Percentiles rank a stretch among this genome's conserved stretches.
Conservation (phyloP, 1,139 yeast genomes). For the Yamadazyma mexicana region DNA sequence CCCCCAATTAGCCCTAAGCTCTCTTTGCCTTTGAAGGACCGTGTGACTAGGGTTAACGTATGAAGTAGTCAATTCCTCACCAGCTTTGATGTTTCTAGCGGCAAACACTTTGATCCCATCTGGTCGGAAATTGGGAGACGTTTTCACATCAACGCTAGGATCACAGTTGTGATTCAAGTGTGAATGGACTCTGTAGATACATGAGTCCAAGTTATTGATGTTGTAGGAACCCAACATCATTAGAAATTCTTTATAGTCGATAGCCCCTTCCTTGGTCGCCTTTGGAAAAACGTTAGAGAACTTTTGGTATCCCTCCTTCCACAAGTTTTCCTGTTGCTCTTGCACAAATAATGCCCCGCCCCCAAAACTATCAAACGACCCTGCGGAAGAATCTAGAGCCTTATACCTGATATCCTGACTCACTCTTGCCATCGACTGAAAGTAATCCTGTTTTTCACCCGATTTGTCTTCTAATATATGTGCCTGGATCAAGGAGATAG, state of each 20-base stretch:
- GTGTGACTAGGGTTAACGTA: conserved; percentile 71
- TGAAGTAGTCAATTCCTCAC: conserved; percentile 68
- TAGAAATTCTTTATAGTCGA: conserved; percentile 57
- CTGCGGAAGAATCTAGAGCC: conserved; percentile 60
- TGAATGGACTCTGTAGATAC: conserved; percentile 61
- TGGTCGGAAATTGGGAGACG: conserved; percentile 44
- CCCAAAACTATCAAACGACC: conserved; percentile 49
- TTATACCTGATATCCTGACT: conserved; percentile 65
- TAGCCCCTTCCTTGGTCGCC: conserved; percentile 21
- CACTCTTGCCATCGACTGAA: conserved; percentile 66
- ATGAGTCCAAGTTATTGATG: conserved; percentile 69
- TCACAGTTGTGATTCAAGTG: conserved; percentile 78
- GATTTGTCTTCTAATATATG: conserved; percentile 46
- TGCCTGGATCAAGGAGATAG: conserved; percentile 61
- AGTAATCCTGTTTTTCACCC: conserved; percentile 42
- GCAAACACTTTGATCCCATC: conserved; percentile 64
- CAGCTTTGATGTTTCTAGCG: conserved; percentile 54
- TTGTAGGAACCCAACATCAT: conserved; percentile 69
- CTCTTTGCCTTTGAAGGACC: conserved; percentile 63
- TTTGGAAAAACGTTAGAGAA: conserved; percentile 53
- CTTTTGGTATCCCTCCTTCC: conserved; percentile 57
- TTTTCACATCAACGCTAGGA: conserved; percentile 63
- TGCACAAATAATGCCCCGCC: conserved; percentile 53
- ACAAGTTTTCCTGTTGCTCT: conserved; percentile 59
- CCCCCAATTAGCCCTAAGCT: conserved; percentile 79